A percentile compares a stretch with the other conserved stretches of the same genome.
Conservation (phyloP, 108 stramenopile species). For the Cylindrotheca closterium region DNA sequence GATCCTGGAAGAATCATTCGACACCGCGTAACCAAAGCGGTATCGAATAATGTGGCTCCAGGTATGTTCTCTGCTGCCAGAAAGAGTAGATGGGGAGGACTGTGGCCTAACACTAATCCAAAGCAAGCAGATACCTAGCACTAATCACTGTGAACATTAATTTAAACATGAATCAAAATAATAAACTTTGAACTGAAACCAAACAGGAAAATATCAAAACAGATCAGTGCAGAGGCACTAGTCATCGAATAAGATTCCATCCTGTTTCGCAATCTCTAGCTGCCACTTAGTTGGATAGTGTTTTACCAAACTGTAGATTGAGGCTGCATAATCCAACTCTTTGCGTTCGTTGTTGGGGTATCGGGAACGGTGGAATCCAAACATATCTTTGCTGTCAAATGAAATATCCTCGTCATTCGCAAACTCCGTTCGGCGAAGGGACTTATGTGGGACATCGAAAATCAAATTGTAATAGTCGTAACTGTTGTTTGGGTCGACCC, state of each 20-base stretch:
- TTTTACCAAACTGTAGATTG: conserved; percentile 64
- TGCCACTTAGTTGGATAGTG: conserved; percentile 51
- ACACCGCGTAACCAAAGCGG: conserved; percentile 54
- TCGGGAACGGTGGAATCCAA: not conserved
- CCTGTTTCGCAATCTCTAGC: conserved; percentile 5
- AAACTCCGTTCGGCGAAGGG: conserved; percentile 26
- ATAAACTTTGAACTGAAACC: not conserved
- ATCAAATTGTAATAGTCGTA: conserved; percentile 73
- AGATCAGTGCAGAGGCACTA: not conserved
- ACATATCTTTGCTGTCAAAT: not conserved
- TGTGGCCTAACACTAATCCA: conserved; percentile 78
- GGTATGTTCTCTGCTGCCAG: conserved; percentile 72
- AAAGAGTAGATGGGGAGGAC: conserved; percentile 82
- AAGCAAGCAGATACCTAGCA: too few species aligned
- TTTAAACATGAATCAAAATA: not conserved
- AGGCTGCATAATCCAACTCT: not conserved
- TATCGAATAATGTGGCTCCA: conserved; percentile 54
- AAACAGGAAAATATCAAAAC: not conserved
- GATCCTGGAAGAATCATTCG: conserved; percentile 63
- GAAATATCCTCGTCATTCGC: conserved; percentile 1
- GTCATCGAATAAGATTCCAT: conserved; percentile 1
- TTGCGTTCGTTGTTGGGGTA: not conserved
- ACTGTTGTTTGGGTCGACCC: conserved; percentile 51
- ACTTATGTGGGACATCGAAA: conserved; percentile 58
- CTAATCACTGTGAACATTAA: too few species aligned